Percentiles rank a stretch among this genome's conserved stretches.
Conservation (phyloP, 2,329 filamentous ascomycete genomes). For the Exophiala lecanii-corni region DNA sequence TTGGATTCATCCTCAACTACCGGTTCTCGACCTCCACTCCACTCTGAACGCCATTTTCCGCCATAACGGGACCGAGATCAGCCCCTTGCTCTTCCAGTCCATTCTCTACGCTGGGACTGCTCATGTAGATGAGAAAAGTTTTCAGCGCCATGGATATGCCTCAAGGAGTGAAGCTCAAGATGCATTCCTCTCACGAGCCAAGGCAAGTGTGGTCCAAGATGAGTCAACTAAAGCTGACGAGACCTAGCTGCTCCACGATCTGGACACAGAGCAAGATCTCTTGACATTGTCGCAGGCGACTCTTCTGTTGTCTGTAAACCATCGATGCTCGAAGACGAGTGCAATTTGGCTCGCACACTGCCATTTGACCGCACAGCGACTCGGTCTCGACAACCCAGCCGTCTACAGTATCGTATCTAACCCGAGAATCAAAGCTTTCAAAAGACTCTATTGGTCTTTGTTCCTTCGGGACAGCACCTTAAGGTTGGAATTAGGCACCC, state of each 20-base stretch:
- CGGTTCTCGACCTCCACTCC: slow-evolving; percentile 65
- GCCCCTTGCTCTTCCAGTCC: slow-evolving; percentile 82
- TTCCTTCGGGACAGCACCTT: slow-evolving; percentile 91
- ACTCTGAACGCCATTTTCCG: slow-evolving; percentile 53
- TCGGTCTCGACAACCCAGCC: slow-evolving; percentile 75
- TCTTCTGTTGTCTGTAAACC: slow-evolving; percentile 93
- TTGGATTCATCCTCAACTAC: slow-evolving; percentile 91
- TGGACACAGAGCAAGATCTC: slow-evolving; percentile 86
- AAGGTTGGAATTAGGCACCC: slow-evolving; percentile 84
- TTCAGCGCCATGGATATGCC: slow-evolving; percentile 70
- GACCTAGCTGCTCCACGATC: slow-evolving; percentile 74
- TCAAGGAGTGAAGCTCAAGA: slow-evolving; percentile 76
- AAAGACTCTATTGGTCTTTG: slow-evolving; percentile 94
- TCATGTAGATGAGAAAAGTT: slow-evolving; percentile 72
- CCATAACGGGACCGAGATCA: slow-evolving; percentile 59
- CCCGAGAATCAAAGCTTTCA: slow-evolving; percentile 76
- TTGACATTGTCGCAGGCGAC: slow-evolving; percentile 82
- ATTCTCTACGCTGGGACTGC: slow-evolving; percentile 90
- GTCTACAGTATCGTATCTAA: slow-evolving; percentile 65
- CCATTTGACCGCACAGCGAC: slow-evolving; percentile 67
- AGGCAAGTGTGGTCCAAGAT: not conserved
- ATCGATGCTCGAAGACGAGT: slow-evolving; percentile 77
- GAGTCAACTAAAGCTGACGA: not conserved
- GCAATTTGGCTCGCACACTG: slow-evolving; percentile 3
- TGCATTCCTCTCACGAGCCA: slow-evolving; percentile 75